These are phyloP conservation scores for Tricholoma flavovirens DNA, from an alignment of 768 basidiomycete genomes.

Conservation along the genomic window DNA sequence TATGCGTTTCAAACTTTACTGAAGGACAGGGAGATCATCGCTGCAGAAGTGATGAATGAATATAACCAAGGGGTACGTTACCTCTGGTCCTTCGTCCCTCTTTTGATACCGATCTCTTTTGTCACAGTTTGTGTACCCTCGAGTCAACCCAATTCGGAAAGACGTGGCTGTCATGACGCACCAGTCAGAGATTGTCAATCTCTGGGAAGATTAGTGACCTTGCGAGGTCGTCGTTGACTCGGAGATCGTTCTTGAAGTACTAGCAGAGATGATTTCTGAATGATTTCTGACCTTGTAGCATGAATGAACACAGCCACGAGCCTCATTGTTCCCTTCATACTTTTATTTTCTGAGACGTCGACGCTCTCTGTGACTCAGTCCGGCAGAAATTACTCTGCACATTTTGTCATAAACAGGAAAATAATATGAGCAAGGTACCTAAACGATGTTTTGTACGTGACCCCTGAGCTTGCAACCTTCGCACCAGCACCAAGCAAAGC, in stretches of 20 bases:
- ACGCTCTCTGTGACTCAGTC: background rate
- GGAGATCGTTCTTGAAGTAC: background rate
- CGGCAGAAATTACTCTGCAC: background rate
- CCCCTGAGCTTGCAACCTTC: background rate
- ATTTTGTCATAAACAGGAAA: background rate
- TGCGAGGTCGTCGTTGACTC: background rate
- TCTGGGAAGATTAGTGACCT: slow-evolving; percentile 39
- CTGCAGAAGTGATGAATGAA: slow-evolving; percentile 78
- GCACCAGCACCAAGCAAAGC: background rate
- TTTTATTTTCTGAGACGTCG: background rate
- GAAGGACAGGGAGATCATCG: slow-evolving; percentile 71
- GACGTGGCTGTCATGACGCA: slow-evolving; percentile 86
- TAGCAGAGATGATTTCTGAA: background rate
- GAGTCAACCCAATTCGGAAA: slow-evolving; percentile 65
- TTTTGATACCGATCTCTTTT: background rate
- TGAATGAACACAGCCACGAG: background rate
- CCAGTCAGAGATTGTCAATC: slow-evolving; percentile 67
- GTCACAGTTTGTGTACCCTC: slow-evolving; percentile 76
- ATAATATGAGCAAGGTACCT: background rate
- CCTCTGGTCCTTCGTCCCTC: background rate
- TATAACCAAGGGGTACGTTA: slow-evolving; percentile 69
- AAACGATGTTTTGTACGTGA: slow-evolving; percentile 17
- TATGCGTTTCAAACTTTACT: slow-evolving; percentile 57
- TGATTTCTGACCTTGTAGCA: background rate
- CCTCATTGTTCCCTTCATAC: background rate